phyloP scores from a whole-genome alignment of 2,329 filamentous ascomycete genomes.

The Metarhizium rileyi region DNA sequence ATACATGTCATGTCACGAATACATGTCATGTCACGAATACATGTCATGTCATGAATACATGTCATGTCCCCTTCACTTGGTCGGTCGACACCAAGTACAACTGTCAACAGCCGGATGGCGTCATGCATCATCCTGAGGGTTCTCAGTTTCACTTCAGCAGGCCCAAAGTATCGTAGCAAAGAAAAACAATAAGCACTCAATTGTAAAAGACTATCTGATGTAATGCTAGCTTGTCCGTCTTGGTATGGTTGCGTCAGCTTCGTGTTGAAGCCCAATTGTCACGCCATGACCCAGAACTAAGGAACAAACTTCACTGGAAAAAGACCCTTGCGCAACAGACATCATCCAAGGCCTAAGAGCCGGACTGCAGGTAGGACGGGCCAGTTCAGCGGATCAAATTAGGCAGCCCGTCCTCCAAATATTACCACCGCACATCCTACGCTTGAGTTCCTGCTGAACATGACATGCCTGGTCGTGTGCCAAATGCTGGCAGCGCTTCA shows the following conservation, averaged over 20 bases:
- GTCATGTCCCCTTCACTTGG: too few species aligned
- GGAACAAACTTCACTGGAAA: neutral
- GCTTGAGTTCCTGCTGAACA: neutral
- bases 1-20: too few species aligned
- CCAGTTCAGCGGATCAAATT: neutral
- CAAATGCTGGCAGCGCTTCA: neutral
- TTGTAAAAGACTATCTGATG: constrained; percentile 8
- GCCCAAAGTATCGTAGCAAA: neutral
- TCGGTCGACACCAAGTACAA: too few species aligned
- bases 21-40: too few species aligned
- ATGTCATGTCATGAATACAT: too few species aligned
- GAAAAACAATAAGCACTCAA: constrained; percentile 7
- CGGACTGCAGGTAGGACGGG: neutral
- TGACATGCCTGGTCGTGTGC: neutral
- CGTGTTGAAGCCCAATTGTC: neutral
- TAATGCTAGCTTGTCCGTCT: neutral
- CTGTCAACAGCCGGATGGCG: too few species aligned
- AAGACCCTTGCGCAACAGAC: neutral
- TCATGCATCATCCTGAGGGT: too few species aligned
- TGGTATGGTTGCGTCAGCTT: neutral
- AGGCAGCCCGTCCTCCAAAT: neutral
- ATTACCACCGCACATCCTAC: neutral
- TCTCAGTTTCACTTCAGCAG: neutral
- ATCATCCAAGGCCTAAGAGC: neutral
- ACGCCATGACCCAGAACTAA: neutral